Conservation (phyloP, 2,329 filamentous ascomycete species). For the Eurotiales sp. region DNA sequence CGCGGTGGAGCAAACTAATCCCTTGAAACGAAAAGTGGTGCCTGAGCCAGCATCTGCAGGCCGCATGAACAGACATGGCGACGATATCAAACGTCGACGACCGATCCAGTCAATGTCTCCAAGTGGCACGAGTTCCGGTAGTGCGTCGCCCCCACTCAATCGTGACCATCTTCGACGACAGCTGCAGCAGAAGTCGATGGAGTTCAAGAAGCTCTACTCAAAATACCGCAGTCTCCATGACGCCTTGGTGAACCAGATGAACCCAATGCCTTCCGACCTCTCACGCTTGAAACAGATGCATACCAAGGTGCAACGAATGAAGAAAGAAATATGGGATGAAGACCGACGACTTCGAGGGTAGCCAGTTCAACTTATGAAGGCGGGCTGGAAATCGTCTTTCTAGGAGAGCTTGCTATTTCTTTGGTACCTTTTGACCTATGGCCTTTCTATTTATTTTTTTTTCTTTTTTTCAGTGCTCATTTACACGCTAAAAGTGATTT, state of each 20-base stretch:
- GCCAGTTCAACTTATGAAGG: neutral
- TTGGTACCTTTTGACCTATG: no score
- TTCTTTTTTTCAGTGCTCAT: neutral
- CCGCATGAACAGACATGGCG: slow-evolving; percentile 35
- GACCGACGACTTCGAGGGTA: slow-evolving; percentile 31
- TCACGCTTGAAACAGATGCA: slow-evolving; percentile 54
- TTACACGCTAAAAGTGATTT: neutral
- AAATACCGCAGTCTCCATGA: slow-evolving; percentile 57
- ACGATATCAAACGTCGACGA: slow-evolving; percentile 38
- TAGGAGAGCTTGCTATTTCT: neutral
- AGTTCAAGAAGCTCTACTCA: slow-evolving; percentile 57
- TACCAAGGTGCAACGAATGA: slow-evolving; percentile 52
- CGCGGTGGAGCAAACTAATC: slow-evolving; percentile 23
- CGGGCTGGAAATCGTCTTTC: neutral
- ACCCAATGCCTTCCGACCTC: slow-evolving; percentile 49
- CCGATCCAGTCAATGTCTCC: slow-evolving; percentile 34
- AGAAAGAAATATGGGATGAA: slow-evolving; percentile 53
- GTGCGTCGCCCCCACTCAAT: slow-evolving; percentile 37
- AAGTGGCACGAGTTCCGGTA: slow-evolving; percentile 40
- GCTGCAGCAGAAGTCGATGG: slow-evolving; percentile 38
- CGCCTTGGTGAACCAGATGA: slow-evolving; percentile 34
- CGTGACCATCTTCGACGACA: slow-evolving; percentile 35
- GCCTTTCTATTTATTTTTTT: no score
- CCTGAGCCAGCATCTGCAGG: slow-evolving; percentile 23
- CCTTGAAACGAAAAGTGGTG: slow-evolving; percentile 41